Base-by-base conservation (phyloP, 306 rosid genomes). In the Vicia villosa region DNA sequence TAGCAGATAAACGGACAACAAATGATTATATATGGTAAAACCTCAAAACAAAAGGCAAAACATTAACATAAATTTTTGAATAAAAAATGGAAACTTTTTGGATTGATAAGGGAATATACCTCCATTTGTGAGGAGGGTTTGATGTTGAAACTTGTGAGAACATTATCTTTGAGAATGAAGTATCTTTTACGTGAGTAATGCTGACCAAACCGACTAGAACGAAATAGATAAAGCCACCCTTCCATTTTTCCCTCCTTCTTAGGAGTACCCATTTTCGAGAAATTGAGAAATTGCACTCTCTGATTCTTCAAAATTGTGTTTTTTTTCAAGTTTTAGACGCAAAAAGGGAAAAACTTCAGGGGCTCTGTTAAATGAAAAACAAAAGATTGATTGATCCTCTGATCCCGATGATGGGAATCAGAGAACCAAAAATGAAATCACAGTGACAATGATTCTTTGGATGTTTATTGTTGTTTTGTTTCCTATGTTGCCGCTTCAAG, bases 161-260 rank as follows among this genome's bases (percentile, higher is more conserved):
- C 74, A 79, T 87, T 79, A 3, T 75, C 91, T 61, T 84, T 76
- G 50, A 89, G 91, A 76, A 85, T 68, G 64, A 89, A 87, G 83
- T 74, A 92, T 57, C 92, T 82, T 69, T 84, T 86, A 58, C 91
- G 86, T 4, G 87, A 79, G 74, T 66, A 82, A 43, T 80, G 85
- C 76, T 87, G 75, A 20, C 92, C 91, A 69, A 87, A 76, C 10
- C 95, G 85, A 42, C 73, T 87, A 56, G 82, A 64, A 21, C 91
- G 85, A 43, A 92, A 47, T 50, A 86, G 85, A 78, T 82, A 86
- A 43, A 92, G 89, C 96, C 96, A 89, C 11, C 98, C 98, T 61
- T 92, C 98, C 98, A 89, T 89, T 73, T 66, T 66, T 4, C 74
- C 84, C 58, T 84, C 86, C 40, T 26, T 81, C 34, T 71, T 71